Percentiles rank a stretch among this genome's conserved stretches.
Evolutionary conservation across 2,329 filamentous ascomycete species (phyloP).

Genomic region (Epichloe uncinata): DNA sequence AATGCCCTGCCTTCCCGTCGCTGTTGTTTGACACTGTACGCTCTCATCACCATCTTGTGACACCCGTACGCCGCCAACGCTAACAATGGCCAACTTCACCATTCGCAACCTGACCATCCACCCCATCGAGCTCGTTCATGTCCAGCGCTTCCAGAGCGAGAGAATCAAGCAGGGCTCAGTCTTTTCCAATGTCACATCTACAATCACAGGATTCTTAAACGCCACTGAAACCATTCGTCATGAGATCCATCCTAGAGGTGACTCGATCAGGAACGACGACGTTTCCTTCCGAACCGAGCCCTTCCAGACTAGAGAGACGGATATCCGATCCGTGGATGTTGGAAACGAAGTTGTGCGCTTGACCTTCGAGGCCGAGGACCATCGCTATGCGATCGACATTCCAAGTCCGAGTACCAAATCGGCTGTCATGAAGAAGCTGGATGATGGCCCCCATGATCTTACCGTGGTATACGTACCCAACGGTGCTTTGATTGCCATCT

Average conservation of each 20-base stretch:
- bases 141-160: slow-evolving; percentile 57
- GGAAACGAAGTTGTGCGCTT: slow-evolving; percentile 58
- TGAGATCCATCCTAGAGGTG: slow-evolving; percentile 33
- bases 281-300: slow-evolving; percentile 51
- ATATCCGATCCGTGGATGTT: slow-evolving; percentile 45
- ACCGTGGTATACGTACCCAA: slow-evolving; percentile 52
- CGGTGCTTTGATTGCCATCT: slow-evolving; percentile 46
- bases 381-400: slow-evolving; percentile 56
- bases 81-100: slow-evolving; percentile 42
- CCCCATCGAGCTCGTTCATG: slow-evolving; percentile 55
- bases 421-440: slow-evolving; percentile 44
- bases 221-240: slow-evolving; percentile 21
- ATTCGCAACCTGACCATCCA: slow-evolving; percentile 73
- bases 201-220: slow-evolving; percentile 31
- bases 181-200: slow-evolving; percentile 30
- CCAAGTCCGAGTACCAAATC: slow-evolving; percentile 49
- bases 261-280: slow-evolving; percentile 48
- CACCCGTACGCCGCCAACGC: background rate
- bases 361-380: slow-evolving; percentile 49
- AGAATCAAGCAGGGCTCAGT: slow-evolving; percentile 28
- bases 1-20: background rate
- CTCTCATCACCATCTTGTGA: background rate
- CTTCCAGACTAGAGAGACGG: slow-evolving; percentile 46
- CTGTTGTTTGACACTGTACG: background rate
- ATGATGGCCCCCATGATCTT: slow-evolving; percentile 38